These are phyloP conservation scores for Colletotrichum trifolii DNA, from an alignment of 2,329 filamentous ascomycete genomes.

Conservation along the genomic window DNA sequence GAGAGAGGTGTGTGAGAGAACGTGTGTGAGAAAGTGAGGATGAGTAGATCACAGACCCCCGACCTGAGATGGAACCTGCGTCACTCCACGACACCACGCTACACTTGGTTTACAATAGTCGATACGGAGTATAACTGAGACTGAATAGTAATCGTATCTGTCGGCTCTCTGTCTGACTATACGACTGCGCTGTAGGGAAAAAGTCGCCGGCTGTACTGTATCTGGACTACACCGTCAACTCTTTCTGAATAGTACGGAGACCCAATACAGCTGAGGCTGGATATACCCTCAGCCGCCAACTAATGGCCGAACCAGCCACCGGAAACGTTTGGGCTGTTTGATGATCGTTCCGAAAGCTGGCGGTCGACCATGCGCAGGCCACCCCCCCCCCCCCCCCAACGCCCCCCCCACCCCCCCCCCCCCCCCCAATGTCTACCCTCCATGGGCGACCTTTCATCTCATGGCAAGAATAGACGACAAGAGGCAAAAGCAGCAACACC, in stretches of 20 bases:
- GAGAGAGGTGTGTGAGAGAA: no score
- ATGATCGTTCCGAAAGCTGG: constrained; percentile 31
- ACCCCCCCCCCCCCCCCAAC: no score
- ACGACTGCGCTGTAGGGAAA: background rate
- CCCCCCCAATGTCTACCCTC: no score
- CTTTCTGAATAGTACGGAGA: no score
- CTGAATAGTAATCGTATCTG: no score
- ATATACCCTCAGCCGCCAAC: constrained; percentile 2
- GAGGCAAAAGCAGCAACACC: background rate
- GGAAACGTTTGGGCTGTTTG: constrained; percentile 36
- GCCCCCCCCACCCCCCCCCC: no score
- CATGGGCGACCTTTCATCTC: constrained; percentile 14
- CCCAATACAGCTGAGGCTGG: no score
- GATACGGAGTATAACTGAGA: no score
- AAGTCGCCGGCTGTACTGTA: background rate
- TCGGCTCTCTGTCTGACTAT: no score
- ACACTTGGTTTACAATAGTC: no score
- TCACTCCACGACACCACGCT: background rate
- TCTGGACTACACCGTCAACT: background rate
- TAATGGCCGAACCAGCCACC: constrained; percentile 21
- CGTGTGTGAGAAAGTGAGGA: no score
- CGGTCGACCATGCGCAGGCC: background rate
- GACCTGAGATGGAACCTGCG: background rate
- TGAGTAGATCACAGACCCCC: constrained; percentile 9
- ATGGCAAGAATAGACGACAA: constrained; percentile 35